Percentiles rank a stretch among this genome's conserved stretches.
Conservation (phyloP, 345 rosid genomes). For the Aquilaria yunnanensis region DNA sequence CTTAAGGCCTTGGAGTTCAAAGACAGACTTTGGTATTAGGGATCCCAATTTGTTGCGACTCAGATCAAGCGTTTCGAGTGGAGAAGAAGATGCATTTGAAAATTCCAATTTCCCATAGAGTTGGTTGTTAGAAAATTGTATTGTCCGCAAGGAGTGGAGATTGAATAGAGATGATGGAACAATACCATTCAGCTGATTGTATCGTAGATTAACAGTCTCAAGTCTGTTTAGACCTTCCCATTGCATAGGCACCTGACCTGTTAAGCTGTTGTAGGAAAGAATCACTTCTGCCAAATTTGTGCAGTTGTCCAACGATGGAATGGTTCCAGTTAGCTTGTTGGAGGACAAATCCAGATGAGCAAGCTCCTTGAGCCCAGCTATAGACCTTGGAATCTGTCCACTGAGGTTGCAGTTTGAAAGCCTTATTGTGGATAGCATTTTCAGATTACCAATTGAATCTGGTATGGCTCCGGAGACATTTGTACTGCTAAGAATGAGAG, state of each 20-base stretch:
- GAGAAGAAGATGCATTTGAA: background rate
- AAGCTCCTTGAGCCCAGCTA: constrained; percentile 13
- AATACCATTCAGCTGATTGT: constrained; percentile 26
- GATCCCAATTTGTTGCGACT: constrained; percentile 31
- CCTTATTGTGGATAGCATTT: constrained; percentile 19
- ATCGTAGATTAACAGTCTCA: constrained; percentile 15
- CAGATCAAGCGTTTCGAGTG: constrained; percentile 25
- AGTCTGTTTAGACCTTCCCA: constrained; percentile 28
- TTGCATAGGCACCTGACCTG: constrained; percentile 21
- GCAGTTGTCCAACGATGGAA: constrained; percentile 22
- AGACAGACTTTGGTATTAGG: constrained; percentile 11
- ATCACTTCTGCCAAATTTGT: constrained; percentile 19
- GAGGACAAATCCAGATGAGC: constrained; percentile 22
- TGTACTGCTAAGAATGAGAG: constrained; percentile 18
- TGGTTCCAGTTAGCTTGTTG: constrained; percentile 15
- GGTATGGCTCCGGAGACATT: constrained; percentile 22
- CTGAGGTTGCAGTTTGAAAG: background rate
- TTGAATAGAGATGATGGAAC: constrained; percentile 22
- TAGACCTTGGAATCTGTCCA: constrained; percentile 20
- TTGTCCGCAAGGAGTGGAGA: constrained; percentile 8
- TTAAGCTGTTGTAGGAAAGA: constrained; percentile 22
- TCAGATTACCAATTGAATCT: constrained; percentile 17
- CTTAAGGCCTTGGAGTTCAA: constrained; percentile 16
- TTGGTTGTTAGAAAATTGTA: constrained; percentile 22
- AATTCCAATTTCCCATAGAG: constrained; percentile 17